Conservation (phyloP, 176 grass and related monocot species). For the Oropetium thomaeum region DNA sequence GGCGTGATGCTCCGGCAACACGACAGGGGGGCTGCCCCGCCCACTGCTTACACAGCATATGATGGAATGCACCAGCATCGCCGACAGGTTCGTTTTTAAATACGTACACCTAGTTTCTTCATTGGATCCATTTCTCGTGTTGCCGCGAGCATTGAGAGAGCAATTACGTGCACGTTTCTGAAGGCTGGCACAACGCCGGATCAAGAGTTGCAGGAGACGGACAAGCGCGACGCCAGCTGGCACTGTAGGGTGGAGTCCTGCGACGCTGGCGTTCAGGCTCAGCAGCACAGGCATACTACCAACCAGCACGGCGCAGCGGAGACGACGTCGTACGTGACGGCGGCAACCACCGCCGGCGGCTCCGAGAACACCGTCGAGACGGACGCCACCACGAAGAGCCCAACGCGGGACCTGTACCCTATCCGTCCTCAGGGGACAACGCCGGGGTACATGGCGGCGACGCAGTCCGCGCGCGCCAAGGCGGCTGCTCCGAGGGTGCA, state of each 20-base stretch:
- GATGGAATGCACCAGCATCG: slow-evolving; percentile 48
- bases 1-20: slow-evolving; percentile 34
- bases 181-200: slow-evolving; percentile 15
- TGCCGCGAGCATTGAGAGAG: not conserved
- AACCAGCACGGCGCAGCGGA: not conserved
- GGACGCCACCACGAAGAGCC: slow-evolving; percentile 39
- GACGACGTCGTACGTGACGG: slow-evolving; percentile 32
- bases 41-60: slow-evolving; percentile 42
- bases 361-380: slow-evolving; percentile 83
- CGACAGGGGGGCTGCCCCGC: not conserved
- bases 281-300: slow-evolving; percentile 1
- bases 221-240: slow-evolving; percentile 46
- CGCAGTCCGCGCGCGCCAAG: slow-evolving; percentile 73
- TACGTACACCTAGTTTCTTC: no score
- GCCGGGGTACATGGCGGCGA: slow-evolving; percentile 84
- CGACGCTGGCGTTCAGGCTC: slow-evolving; percentile 27
- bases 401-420: slow-evolving; percentile 17
- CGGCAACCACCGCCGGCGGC: slow-evolving; percentile 33
- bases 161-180: not conserved
- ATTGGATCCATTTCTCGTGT: no score
- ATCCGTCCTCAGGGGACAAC: slow-evolving; percentile 18
- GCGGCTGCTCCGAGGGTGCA: slow-evolving; percentile 25
- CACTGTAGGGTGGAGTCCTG: slow-evolving; percentile 61
- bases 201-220: slow-evolving; percentile 25
- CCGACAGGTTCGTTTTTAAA: slow-evolving; percentile 9